These are phyloP conservation scores for Anaeromyces robustus DNA, from an alignment of 192 early-diverging fungal genomes.

Conservation along the genomic window DNA sequence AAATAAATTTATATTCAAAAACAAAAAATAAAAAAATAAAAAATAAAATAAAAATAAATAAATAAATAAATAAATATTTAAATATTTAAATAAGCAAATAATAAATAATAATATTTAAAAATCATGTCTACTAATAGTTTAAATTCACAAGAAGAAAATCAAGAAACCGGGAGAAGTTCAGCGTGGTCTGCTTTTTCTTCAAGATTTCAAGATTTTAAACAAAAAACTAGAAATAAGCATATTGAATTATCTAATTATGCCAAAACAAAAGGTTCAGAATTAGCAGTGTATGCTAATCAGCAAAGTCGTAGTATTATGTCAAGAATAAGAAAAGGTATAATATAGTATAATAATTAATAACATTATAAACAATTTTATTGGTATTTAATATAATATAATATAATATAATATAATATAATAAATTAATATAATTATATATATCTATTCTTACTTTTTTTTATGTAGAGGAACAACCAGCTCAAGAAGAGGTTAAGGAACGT, in stretches of 20 bases:
- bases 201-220: background rate
- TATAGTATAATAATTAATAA: too few species aligned
- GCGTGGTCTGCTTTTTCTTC: background rate
- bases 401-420: too few species aligned
- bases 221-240: background rate
- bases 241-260: background rate
- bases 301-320: background rate
- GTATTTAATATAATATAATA: too few species aligned
- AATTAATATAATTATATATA: too few species aligned
- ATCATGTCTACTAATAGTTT: background rate
- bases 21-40: too few species aligned
- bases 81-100: too few species aligned
- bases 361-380: too few species aligned
- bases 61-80: too few species aligned
- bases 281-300: background rate
- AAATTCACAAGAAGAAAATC: background rate
- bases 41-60: too few species aligned
- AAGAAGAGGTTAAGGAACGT: background rate
- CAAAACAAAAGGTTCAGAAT: background rate
- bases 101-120: too few species aligned
- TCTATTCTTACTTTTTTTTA: too few species aligned
- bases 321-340: background rate
- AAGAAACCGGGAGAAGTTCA: background rate
- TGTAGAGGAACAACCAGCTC: background rate
- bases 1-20: too few species aligned